Evolutionary conservation across 768 basidiomycete species (phyloP), one percentile per base, ranked within the genome.

Genomic region (Guyanaporus albipodus): DNA sequence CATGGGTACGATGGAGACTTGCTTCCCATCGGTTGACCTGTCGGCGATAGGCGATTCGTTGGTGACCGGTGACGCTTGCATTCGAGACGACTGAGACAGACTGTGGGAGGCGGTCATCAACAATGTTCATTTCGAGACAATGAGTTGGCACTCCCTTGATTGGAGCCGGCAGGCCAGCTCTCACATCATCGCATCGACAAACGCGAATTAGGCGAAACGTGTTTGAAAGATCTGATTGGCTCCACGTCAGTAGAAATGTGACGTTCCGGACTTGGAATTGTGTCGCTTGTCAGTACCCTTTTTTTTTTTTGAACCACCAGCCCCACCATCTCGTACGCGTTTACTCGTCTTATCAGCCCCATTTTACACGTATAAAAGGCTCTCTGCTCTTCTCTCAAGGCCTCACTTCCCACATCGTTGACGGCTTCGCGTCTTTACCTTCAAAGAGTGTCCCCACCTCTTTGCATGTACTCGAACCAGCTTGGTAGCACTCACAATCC

Each of bases 381-480:
- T 36, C 8, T 6, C 39, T 7, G 9, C 18, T 38, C 35, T 27
- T 11, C n/a, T n/a, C n/a, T n/a, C n/a, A n/a, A n/a, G 14, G 2
- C 8, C n/a, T 6, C 6, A 17, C 18, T 5, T 42, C 27, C 19
- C 35, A 8, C 21, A 27, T 42, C 22, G 19, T 53, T 21, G 39
- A 37, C 38, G 18, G 31, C 18, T 35, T 27, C 31, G 6, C 49
- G 12, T 43, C 53, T 31, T 50, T 50, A 32, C 50, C 47, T 48
- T 44, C 55, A 44, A 49, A 49, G 61, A 54, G 66, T 56, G 8
- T 41, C 51, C 66, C 73, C 67, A 73, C 71, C 62, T 61, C 64
- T 58, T 75, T 90, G 86, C 80, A 93, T 93, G 91, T 95, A 85
- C 88, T 90, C 87, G 55, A 93, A 94, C 87, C 84, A 85, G 69